phyloP scores from a whole-genome alignment of 2,329 filamentous ascomycete genomes.

The Epichloe aotearoae region DNA sequence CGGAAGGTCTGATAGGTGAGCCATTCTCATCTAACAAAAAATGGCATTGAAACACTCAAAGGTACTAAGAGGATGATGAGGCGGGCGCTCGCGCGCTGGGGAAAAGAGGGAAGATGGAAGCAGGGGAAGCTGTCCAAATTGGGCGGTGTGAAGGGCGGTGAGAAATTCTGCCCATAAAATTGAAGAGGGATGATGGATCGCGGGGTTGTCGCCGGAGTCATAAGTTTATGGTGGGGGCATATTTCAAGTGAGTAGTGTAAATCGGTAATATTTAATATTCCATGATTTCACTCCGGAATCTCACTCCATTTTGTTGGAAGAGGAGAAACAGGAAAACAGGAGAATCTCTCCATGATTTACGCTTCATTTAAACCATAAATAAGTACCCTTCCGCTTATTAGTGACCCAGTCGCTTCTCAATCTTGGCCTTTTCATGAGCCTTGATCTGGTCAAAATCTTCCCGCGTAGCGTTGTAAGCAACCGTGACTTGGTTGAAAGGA shows the following conservation, averaged over 20 bases:
- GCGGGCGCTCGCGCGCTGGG: neutral
- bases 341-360: no score
- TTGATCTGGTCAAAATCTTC: slow-evolving; percentile 60
- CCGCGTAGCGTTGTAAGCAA: slow-evolving; percentile 61
- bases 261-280: neutral
- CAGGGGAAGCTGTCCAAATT: neutral
- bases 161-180: slow-evolving; percentile 10
- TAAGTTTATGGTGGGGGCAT: neutral
- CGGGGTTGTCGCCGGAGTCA: slow-evolving; percentile 2
- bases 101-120: neutral
- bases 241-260: no score
- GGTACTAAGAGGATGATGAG: neutral
- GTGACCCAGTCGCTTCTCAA: slow-evolving; percentile 53
- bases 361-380: neutral
- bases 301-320: no score
- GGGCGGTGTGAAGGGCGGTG: slow-evolving; percentile 9
- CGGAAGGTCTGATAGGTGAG: slow-evolving; percentile 31
- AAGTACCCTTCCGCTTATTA: slow-evolving; percentile 10
- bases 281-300: no score
- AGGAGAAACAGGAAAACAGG: no score
- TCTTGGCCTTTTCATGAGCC: slow-evolving; percentile 55
- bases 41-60: neutral
- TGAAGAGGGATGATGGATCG: slow-evolving; percentile 3
- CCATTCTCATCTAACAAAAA: neutral
- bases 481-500: slow-evolving; percentile 78